Base-by-base conservation (phyloP, 208 protist species). In the Giardia duodenalis region DNA sequence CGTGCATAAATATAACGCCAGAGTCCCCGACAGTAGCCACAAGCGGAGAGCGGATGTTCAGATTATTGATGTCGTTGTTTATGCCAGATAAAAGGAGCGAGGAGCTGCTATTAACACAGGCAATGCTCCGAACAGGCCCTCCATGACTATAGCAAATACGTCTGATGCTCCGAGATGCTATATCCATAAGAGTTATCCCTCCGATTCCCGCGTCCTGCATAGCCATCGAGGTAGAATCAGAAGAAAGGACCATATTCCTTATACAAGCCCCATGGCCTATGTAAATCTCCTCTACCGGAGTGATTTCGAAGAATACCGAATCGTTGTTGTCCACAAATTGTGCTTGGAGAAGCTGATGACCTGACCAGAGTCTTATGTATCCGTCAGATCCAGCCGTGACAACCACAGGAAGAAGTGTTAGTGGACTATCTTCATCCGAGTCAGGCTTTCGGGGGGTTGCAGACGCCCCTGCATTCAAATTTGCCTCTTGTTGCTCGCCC, bases 371-470 rank as follows among this genome's bases (percentile, higher is more conserved):
- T 4, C 44, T 46, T 4, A 91, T 48, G n/a, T 91, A 91, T 0
- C 88, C 88, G n/a, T 91, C 88, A 2, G 88, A 2, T 46, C 88
- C 88, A n/a, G 42, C 88, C 45, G 88, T 91, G 2, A 91, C 88
- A 2, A 91, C 1, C 2, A 91, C 88, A 43, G 88, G 88, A 47
- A 47, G 45, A 19, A 44, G 44, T n/a, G 4, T n/a, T 89, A 45
- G 4, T 42, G 44, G 4, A 45, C 44, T 4, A 4, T n/a, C 4
- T 19, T 44, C 86, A 19, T 89, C 42, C 10, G 44, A 46, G 4
- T 45, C 42, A 10, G 4, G 19, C 44, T n/a, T 42, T 45, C 4
- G 86, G 19, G 10, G 57, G 10, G 57, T 30, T 10, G 19, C 30
- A 10, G 57, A 76, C 10, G 30, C 57, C 19, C 57, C 57, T 30